phyloP scores from a whole-genome alignment of 2,329 filamentous ascomycete species.

The Chrysoporthe puriensis region DNA sequence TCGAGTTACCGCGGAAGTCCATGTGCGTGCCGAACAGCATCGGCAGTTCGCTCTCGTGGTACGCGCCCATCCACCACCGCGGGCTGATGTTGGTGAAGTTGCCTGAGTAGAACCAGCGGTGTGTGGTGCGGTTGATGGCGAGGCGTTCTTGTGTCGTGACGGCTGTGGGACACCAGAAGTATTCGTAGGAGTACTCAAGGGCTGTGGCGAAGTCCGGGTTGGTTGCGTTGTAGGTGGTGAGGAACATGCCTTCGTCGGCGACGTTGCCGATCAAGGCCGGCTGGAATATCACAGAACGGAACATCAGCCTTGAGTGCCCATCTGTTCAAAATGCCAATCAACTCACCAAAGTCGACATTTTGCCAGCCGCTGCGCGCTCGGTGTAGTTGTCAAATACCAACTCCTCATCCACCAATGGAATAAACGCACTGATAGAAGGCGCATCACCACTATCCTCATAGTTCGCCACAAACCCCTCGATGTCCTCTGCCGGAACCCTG shows the following conservation, averaged over 20 bases:
- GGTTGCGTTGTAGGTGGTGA: constrained; percentile 29
- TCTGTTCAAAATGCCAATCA: too few species aligned
- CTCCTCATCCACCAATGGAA: constrained; percentile 37
- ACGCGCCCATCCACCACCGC: constrained; percentile 35
- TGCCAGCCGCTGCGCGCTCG: constrained; percentile 32
- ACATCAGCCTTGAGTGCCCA: not conserved
- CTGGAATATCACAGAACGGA: constrained; percentile 13
- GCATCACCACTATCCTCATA: constrained; percentile 35
- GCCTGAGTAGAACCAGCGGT: constrained; percentile 36
- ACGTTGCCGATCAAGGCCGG: constrained; percentile 34
- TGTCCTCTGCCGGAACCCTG: constrained; percentile 36
- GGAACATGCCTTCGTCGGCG: constrained; percentile 32
- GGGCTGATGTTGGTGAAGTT: constrained; percentile 38
- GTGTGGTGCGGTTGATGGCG: constrained; percentile 29
- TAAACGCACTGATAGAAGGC: constrained; percentile 36
- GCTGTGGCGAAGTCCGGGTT: constrained; percentile 30
- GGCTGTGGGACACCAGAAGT: constrained; percentile 35
- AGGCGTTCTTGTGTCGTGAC: constrained; percentile 19
- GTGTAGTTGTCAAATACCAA: constrained; percentile 41
- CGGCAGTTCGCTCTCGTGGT: constrained; percentile 39
- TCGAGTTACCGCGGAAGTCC: constrained; percentile 30
- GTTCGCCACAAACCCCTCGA: constrained; percentile 39
- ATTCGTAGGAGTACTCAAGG: constrained; percentile 20
- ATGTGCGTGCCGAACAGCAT: constrained; percentile 40
- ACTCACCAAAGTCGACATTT: constrained; percentile 36